Base-by-base conservation (phyloP, 2,329 filamentous ascomycete species). In the Emergomyces africanus region DNA sequence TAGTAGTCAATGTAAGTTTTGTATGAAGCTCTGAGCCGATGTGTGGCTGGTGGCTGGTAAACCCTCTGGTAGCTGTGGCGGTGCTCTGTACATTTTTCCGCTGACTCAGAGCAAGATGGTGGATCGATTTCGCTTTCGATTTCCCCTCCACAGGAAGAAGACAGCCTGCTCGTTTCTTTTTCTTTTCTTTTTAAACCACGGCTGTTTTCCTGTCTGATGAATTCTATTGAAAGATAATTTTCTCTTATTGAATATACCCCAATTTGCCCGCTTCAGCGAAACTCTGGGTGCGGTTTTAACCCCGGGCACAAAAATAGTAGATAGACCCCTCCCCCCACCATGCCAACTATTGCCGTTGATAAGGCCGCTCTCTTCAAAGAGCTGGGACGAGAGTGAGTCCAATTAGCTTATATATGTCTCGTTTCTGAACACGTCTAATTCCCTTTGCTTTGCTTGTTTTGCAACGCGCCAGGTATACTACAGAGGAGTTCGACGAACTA, bases 271-370 rank as follows among this genome's bases (percentile, higher is more conserved):
- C 25, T 20, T 23, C 33, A 54, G 20, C 33, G n/a, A 54, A 54
- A 39, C 33, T 28, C 12, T 33, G 20, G 10, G 20, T 33, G 9
- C 10, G 8, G 33, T 39, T 35, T 10, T 30, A 10, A 9, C 28
- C n/a, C n/a, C n/a, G n/a, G n/a, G n/a, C 5, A 5, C 33, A 20
- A 6, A 18, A 39, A n/a, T 9, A 10, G 14, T 12, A 44, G 5
- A 23, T 39, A 35, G 35, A 28, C 44, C 41, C 20, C 3, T 54
- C 55, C 60, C 68, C 66, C 71, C 75, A 83, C 73, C 62, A 96
- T 96, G 94, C 94, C 94, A 77, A 99, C 94, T 72, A 96, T 99
- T 68, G 82, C 87, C 67, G 91, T 97, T 68, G 89, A 97, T 80
- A 99, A 97, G 80, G 91, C 90, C 70, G 89, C 87, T 71, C 89